Base-by-base conservation (phyloP, 345 rosid species). In the Boechera divaricarpa region DNA sequence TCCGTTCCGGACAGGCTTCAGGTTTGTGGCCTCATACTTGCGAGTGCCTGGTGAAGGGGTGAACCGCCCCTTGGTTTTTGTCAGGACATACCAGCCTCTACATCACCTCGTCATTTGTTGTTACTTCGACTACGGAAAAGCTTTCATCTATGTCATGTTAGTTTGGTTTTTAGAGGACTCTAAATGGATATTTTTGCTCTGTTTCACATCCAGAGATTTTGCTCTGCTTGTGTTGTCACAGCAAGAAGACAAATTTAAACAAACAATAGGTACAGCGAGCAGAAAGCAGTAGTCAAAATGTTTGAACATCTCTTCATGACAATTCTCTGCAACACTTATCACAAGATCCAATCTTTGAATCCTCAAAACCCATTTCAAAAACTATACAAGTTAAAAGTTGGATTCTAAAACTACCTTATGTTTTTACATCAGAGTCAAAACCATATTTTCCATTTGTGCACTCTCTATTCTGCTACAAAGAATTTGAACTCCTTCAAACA, bases 381-480 rank as follows among this genome's bases (percentile, higher is more conserved):
- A 63, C 72, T 72, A 58, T 72, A 77, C 77, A 72, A 58, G 39
- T 26, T 38, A 57, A 12, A 67, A 36, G 54, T 57, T 10, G 48
- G 58, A 42, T 32, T 69, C 81, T 78, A 72, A 59, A 32, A 41
- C 72, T 72, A 72, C 33, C 49, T 38, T 26, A 26, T 63, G 53
- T 64, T 72, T 58, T 64, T 54, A 72, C 63, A 72, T 42, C 16
- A 57, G 52, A 55, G 62, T 66, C 81, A 48, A 76, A 63, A 72
- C 73, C 51, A 65, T 15, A 63, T 65, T 42, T 32, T 32, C 24
- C 28, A 58, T 72, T 57, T 63, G 33, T 51, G 68, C 77, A 65
- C 21, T 10, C 55, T 64, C 81, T 56, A 49, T 49, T 65, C 68
- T 58, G 53, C 81, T 66, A 41, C 81, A 78, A 60, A 72, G 67